These are phyloP conservation scores for Cyberlindnera mrakii DNA, from an alignment of 805 yeast species.

Conservation along the genomic window DNA sequence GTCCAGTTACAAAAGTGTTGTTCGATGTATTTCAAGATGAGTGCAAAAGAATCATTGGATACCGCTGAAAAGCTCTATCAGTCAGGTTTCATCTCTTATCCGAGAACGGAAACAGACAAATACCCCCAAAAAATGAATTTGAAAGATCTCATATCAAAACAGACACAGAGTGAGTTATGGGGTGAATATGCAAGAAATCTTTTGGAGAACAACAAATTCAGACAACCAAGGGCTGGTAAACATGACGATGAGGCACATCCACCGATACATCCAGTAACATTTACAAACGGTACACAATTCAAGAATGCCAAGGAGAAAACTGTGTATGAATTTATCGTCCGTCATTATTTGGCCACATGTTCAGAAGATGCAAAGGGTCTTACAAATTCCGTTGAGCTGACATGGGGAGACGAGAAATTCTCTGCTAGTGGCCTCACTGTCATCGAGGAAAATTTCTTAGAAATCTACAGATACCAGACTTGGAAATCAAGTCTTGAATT, in stretches of 20 bases:
- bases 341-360: constrained; percentile 88
- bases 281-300: constrained; percentile 27
- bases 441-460: constrained; percentile 67
- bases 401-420: constrained; percentile 79
- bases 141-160: constrained; percentile 52
- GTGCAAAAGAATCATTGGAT: constrained; percentile 73
- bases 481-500: constrained; percentile 67
- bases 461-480: constrained; percentile 68
- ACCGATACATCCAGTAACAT: constrained; percentile 86
- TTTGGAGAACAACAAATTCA: constrained; percentile 36
- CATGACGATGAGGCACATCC: constrained; percentile 97
- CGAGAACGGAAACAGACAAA: constrained; percentile 93
- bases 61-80: constrained; percentile 83
- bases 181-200: constrained; percentile 57
- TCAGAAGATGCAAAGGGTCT: constrained; percentile 85
- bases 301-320: constrained; percentile 46
- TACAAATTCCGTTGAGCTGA: constrained; percentile 50
- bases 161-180: constrained; percentile 54
- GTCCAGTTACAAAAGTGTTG: constrained; percentile 90
- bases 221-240: constrained; percentile 71
- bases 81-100: constrained; percentile 84
- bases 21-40: constrained; percentile 62
- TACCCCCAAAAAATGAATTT: constrained; percentile 79
- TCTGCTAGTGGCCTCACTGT: constrained; percentile 71
- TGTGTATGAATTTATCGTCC: constrained; percentile 80